Base-by-base conservation (phyloP, 148 eudicot genomes). In the Camellia granthamiana region DNA sequence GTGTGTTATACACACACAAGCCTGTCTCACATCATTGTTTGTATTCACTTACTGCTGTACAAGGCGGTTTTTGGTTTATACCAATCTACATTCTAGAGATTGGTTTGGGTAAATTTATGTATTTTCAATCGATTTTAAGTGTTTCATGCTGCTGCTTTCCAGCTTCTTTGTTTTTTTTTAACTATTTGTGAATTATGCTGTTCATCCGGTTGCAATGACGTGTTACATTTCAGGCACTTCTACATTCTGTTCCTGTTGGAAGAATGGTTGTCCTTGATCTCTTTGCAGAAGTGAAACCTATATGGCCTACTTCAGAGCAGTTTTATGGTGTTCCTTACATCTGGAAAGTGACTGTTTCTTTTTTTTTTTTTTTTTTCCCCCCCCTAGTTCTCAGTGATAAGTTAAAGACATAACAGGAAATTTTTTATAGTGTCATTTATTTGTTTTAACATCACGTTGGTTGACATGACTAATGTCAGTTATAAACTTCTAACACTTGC, bases 231-330 rank as follows among this genome's bases (percentile, higher is more conserved):
- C 85, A 88, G 90, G 90, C 90, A 72, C 90, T 88, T 80, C 72
- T 88, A 49, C 90, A 88, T 82, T 86, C 90, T 80, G 90, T 88
- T 68, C 88, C 88, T n/a, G 66, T 86, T 59, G 90, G 88, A 63
- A 88, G 75, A 71, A 16, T 88, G 85, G 85, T 88, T 66, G 90
- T 88, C 79, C 88, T 88, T 63, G 90, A 88, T 82, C 85, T 88
- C 59, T 88, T 79, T 81, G 90, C 88, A 1, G 90, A 88, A 84
- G 88, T 82, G 21, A 84, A 84, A 78, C 90, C 90, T 41, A 69
- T 88, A 49, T 88, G 90, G 90, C 14, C 76, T 72, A 82, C 88
- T 74, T 84, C 90, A 72, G 75, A 84, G 73, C 90, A 88, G 83
- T 88, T 88, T 59, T 86, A 88, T 71, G 88, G 90, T 51, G 76